A percentile compares a stretch with the other conserved stretches of the same genome.
Evolutionary conservation across 169 alveolate species (phyloP).

Genomic region (Plasmodium sp.): DNA sequence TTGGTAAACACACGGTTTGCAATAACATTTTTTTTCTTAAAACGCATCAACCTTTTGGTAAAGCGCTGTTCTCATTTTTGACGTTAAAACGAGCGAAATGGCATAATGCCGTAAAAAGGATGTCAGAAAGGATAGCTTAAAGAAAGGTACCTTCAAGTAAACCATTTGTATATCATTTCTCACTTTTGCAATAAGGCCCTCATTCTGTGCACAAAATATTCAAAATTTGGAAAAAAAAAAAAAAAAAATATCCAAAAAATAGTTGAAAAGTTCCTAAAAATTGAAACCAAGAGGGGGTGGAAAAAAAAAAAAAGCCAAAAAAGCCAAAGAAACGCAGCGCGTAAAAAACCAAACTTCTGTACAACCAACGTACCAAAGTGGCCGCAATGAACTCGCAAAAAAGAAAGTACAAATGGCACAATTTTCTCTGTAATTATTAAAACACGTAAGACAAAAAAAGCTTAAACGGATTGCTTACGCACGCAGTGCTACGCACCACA

Average conservation of each 20-base stretch:
- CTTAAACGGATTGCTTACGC: background rate
- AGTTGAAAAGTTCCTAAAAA: background rate
- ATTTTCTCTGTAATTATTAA: background rate
- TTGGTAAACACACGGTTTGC: background rate
- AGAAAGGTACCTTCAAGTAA: background rate
- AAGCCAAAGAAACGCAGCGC: background rate
- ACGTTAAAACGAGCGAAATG: background rate
- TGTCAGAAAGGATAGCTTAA: background rate
- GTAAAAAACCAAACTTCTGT: background rate
- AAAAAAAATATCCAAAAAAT: background rate
- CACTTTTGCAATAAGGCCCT: background rate
- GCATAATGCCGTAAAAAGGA: background rate
- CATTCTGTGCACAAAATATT: slow-evolving; percentile 27
- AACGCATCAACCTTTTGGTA: background rate
- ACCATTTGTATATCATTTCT: background rate
- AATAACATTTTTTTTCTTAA: no score
- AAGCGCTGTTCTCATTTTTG: background rate
- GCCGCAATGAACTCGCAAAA: background rate
- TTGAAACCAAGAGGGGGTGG: background rate
- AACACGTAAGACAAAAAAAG: background rate
- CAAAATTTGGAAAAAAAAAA: background rate
- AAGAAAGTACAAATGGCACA: background rate
- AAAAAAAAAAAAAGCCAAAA: background rate
- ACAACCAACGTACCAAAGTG: background rate
- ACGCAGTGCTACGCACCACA: background rate